Percentiles rank a stretch among this genome's conserved stretches.
These are phyloP conservation scores for Backusella luteola DNA, from an alignment of 192 early-diverging fungal genomes.

Conservation along the genomic window DNA sequence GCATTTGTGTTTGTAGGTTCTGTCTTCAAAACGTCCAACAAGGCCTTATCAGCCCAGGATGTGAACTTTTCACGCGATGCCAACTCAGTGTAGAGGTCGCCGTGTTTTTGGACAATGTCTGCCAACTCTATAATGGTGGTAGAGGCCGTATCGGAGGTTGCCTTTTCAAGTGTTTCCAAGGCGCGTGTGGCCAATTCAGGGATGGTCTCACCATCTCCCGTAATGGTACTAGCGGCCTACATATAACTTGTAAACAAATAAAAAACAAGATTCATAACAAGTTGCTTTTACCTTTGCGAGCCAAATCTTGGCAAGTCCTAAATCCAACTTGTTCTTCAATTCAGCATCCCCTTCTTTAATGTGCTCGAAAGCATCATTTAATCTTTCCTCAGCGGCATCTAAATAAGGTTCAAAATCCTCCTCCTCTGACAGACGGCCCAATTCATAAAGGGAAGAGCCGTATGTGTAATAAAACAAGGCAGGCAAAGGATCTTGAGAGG, in stretches of 20 bases:
- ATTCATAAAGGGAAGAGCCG: constrained; percentile 48
- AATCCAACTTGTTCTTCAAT: background rate
- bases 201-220: constrained; percentile 2
- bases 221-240: constrained; percentile 6
- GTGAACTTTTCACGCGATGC: constrained; percentile 11
- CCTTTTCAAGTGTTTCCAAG: constrained; percentile 12
- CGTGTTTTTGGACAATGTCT: constrained; percentile 23
- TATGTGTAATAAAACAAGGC: constrained; percentile 50
- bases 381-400: constrained; percentile 33
- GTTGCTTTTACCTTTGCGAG: constrained; percentile 23
- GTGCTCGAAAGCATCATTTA: constrained; percentile 24
- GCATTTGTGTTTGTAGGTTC: constrained; percentile 14
- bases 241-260: background rate
- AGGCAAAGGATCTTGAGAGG: constrained; percentile 33
- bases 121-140: constrained; percentile 15
- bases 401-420: constrained; percentile 32
- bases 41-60: constrained; percentile 19
- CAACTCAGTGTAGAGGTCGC: constrained; percentile 16
- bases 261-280: background rate
- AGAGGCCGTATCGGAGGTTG: background rate
- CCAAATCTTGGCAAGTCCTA: constrained; percentile 16
- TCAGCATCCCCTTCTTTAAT: background rate
- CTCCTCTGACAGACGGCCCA: constrained; percentile 28
- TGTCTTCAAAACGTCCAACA: background rate
- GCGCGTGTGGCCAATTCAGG: constrained; percentile 13